phyloP scores from a whole-genome alignment of 169 alveolate species.

The Eimeria praecox region DNA sequence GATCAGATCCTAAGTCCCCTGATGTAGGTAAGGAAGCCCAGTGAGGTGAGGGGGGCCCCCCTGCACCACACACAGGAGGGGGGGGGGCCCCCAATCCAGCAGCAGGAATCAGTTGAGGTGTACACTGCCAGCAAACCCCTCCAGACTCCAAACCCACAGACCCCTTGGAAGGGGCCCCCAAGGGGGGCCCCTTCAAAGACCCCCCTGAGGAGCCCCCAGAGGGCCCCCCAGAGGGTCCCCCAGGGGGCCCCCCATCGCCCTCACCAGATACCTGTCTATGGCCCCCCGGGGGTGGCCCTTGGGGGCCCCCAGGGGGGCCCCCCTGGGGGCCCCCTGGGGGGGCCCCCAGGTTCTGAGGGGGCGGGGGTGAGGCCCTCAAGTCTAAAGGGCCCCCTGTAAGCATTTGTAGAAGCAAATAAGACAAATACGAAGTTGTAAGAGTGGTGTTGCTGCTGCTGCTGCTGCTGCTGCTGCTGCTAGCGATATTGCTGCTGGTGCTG shows the following conservation, averaged over 20 bases:
- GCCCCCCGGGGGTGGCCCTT: not conserved
- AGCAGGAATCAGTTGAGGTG: not conserved
- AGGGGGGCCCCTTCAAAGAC: not conserved
- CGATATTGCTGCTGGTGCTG: not conserved
- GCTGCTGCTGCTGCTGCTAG: constrained; percentile 18
- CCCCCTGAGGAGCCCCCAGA: not conserved
- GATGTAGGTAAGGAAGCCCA: constrained; percentile 2
- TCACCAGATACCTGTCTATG: not conserved
- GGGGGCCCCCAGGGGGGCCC: not conserved
- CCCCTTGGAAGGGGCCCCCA: not conserved
- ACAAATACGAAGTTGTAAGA: not conserved
- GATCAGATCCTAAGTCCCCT: not conserved
- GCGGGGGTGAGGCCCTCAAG: not conserved
- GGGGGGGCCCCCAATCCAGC: constrained; percentile 31
- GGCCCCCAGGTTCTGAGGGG: not conserved
- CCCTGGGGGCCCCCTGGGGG: not conserved
- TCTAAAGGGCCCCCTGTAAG: not conserved
- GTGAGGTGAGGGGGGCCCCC: constrained; percentile 37
- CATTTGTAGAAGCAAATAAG: not conserved
- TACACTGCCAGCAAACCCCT: constrained; percentile 10
- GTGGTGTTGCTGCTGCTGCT: not conserved
- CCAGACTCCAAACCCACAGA: not conserved
- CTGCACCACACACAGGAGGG: constrained; percentile 1
- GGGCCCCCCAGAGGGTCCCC: not conserved
- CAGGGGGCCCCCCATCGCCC: not conserved